phyloP scores from a whole-genome alignment of 2,329 filamentous ascomycete genomes.

The Fusarium sp. region DNA sequence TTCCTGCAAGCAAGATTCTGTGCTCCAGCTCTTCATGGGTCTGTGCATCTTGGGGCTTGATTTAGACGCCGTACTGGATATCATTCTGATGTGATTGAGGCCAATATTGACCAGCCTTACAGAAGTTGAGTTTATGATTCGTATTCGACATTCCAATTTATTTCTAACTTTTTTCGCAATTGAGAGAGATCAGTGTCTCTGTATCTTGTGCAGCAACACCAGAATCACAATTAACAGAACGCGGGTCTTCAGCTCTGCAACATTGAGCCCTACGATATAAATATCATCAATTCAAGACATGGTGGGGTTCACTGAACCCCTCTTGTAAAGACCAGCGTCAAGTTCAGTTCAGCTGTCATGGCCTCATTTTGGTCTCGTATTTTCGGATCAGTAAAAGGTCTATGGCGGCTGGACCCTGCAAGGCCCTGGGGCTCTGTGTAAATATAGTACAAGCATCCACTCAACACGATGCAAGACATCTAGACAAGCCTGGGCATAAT shows the following conservation, averaged over 20 bases:
- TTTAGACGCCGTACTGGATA: constrained; percentile 24
- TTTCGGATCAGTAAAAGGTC: constrained; percentile 21
- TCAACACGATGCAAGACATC: constrained; percentile 21
- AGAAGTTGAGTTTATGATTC: neutral
- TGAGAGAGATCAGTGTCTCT: too few relatives aligned
- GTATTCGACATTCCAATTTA: neutral
- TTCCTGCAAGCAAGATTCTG: constrained; percentile 29
- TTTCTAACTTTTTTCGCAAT: too few relatives aligned
- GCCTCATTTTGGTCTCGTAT: constrained; percentile 28
- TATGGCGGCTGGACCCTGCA: constrained; percentile 22
- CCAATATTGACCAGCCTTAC: constrained; percentile 9
- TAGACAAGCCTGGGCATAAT: neutral
- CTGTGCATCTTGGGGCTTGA: constrained; percentile 27
- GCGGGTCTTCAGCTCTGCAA: neutral
- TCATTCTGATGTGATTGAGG: constrained; percentile 19
- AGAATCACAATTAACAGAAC: too few relatives aligned
- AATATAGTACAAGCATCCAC: constrained; percentile 33
- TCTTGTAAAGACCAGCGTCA: constrained; percentile 1
- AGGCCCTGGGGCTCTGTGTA: constrained; percentile 19
- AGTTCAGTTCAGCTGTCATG: constrained; percentile 9
- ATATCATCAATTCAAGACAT: constrained; percentile 19
- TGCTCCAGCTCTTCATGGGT: neutral
- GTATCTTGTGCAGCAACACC: neutral
- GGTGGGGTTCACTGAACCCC: neutral
- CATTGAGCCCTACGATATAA: neutral